phyloP scores from a whole-genome alignment of 768 basidiomycete genomes.

The Wakefieldia striispora region DNA sequence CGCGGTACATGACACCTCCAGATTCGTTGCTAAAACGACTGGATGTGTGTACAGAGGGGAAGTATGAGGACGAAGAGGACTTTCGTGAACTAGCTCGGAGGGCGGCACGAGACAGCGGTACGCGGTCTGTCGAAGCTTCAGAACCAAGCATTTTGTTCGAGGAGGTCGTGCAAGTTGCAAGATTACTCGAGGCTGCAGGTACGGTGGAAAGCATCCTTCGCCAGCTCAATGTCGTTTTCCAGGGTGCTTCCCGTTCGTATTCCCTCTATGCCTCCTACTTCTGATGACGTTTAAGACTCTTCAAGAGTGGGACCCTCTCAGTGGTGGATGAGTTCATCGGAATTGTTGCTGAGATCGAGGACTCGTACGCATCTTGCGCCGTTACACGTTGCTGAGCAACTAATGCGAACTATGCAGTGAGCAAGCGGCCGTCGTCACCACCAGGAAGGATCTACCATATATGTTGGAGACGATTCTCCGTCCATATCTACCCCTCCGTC shows the following conservation, averaged over 20 bases:
- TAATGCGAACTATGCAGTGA: constrained; percentile 44
- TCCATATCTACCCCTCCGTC: background rate
- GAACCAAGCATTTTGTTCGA: constrained; percentile 57
- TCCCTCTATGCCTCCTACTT: background rate
- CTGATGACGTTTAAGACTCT: constrained; percentile 41
- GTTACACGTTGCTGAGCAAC: constrained; percentile 3
- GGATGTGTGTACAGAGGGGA: constrained; percentile 81
- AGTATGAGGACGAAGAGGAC: constrained; percentile 87
- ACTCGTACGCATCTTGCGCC: constrained; percentile 49
- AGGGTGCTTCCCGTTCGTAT: constrained; percentile 57
- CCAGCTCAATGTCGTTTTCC: constrained; percentile 53
- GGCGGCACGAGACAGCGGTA: constrained; percentile 28
- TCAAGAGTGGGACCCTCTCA: constrained; percentile 57
- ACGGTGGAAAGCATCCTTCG: constrained; percentile 58
- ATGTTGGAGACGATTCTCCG: constrained; percentile 10
- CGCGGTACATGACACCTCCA: constrained; percentile 74
- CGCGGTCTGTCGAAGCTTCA: constrained; percentile 29
- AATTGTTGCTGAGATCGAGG: constrained; percentile 54
- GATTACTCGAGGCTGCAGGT: constrained; percentile 34
- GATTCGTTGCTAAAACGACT: constrained; percentile 78
- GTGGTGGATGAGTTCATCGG: constrained; percentile 66
- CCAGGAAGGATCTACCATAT: constrained; percentile 17
- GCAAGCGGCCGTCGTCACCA: constrained; percentile 33
- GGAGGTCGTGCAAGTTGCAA: constrained; percentile 58
- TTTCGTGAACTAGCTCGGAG: constrained; percentile 63